phyloP scores from a whole-genome alignment of 768 basidiomycete genomes.

The Pleurotus platypus region DNA sequence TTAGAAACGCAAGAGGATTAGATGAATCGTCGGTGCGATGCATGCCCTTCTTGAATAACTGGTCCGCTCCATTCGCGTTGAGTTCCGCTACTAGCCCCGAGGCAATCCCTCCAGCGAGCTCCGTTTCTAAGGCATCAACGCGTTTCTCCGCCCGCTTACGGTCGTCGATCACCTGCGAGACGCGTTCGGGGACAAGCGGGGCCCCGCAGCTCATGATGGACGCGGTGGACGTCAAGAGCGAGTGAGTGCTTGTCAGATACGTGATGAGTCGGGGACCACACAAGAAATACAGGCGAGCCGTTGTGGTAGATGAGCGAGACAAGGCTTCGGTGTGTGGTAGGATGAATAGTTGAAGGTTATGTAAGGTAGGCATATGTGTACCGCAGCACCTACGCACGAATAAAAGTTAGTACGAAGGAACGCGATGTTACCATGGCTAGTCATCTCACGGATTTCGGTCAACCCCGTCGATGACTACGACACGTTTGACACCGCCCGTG shows the following conservation, averaged over 20 bases:
- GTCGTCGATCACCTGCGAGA: conserved; percentile 62
- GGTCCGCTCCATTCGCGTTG: conserved; percentile 15
- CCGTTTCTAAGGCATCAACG: conserved; percentile 63
- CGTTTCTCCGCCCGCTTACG: conserved; percentile 66
- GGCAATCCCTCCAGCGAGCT: conserved; percentile 54
- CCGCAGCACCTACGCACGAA: conserved; percentile 61
- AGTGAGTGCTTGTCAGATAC: conserved; percentile 58
- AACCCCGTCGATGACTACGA: conserved; percentile 77
- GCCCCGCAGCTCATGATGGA: conserved; percentile 65
- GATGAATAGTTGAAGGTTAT: conserved; percentile 70
- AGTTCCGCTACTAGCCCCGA: conserved; percentile 34
- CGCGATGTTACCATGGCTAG: not conserved
- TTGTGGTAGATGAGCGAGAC: conserved; percentile 55
- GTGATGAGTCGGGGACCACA: conserved; percentile 73
- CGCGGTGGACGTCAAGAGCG: conserved; percentile 50
- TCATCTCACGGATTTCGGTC: conserved; percentile 71
- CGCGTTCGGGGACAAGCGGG: conserved; percentile 63
- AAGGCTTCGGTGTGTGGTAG: conserved; percentile 66
- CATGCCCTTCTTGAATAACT: conserved; percentile 41
- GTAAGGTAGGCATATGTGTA: conserved; percentile 78
- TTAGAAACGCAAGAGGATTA: conserved; percentile 58
- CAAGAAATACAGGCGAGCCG: conserved; percentile 77
- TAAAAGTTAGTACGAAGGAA: not conserved
- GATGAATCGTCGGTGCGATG: conserved; percentile 61
- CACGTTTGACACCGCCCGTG: conserved; percentile 72